phyloP scores from a whole-genome alignment of 176 grass and related monocot genomes.

The Oryza glaberrima region DNA sequence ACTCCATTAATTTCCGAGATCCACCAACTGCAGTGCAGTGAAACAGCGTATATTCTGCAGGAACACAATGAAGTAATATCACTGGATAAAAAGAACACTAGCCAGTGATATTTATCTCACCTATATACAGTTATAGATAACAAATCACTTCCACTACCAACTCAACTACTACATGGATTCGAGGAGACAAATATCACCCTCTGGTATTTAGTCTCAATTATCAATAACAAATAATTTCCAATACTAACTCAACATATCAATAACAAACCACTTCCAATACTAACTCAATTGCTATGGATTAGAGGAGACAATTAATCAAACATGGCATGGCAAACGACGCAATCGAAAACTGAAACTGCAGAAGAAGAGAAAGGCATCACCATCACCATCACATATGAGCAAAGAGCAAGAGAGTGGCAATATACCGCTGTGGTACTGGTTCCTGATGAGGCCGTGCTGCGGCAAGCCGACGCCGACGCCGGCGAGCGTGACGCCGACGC shows the following conservation, averaged over 20 bases:
- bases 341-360: neutral
- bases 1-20: neutral
- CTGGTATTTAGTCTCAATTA: too few relatives aligned
- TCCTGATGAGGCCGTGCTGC: constrained; percentile 61
- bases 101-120: neutral
- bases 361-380: neutral
- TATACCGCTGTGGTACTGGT: constrained; percentile 45
- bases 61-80: neutral
- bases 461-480: constrained; percentile 87
- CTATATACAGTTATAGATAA: neutral
- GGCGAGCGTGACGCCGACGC: constrained; percentile 78
- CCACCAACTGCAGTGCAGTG: neutral
- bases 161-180: too few relatives aligned
- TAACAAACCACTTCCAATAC: neutral
- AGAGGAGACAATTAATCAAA: neutral
- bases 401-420: neutral
- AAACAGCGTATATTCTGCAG: neutral
- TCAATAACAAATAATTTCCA: too few relatives aligned
- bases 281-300: neutral
- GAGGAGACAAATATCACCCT: too few relatives aligned
- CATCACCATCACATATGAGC: neutral
- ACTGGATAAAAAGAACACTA: neutral
- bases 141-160: neutral
- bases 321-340: neutral
- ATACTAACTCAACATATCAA: neutral